Base-by-base conservation (phyloP, 2,329 filamentous ascomycete genomes). In the Arthrocladium fulminans region DNA sequence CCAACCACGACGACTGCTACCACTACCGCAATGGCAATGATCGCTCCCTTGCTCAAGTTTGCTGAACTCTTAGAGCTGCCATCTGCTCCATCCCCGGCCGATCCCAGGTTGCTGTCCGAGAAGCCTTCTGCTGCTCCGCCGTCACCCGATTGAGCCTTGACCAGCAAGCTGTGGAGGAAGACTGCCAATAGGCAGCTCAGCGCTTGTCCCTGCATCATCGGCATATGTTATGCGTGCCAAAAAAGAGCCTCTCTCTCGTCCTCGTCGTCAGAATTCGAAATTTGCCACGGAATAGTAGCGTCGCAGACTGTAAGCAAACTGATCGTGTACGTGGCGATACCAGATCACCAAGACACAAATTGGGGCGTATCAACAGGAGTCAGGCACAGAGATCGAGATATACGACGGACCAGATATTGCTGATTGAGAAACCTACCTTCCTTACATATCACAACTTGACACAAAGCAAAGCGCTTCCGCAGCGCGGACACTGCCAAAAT, bases 21-120 rank as follows among this genome's bases (percentile, higher is more conserved):
- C 2, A 88, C 77, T 10, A 86, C 73, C 48, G 87, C 80, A 56
- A 92, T 88, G 41, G 84, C 85, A 50, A 86, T 74, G 59, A 88
- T 70, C 12, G 76, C 86, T 17, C 82, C 83, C 30, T 73, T 79
- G 2, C 83, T 86, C 19, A 92, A 67, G 30, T 72, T 72, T 56
- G 84, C 74, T 13, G 75, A 77, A 4, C 77, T 76, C 19, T 73
- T 72, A 52, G 74, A 77, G 13, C 73, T 65, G 15, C 86, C 85
- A 30, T 78, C 75, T 13, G 85, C 84, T 20, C 86, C 86, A 19
- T n/a, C 19, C 3, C 29, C 39, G 12, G 41, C 24, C 10, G 25
- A 24, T n/a, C 48, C 29, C 24, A 54, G 46, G 15, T 56, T 50
- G 34, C 44, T 47, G 44, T 47, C 39, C 7, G n/a, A 9, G 44